Percentiles rank a stretch among this genome's conserved stretches.
Evolutionary conservation across 148 eudicot species (phyloP).

Genomic region (Nepenthes gracilis): DNA sequence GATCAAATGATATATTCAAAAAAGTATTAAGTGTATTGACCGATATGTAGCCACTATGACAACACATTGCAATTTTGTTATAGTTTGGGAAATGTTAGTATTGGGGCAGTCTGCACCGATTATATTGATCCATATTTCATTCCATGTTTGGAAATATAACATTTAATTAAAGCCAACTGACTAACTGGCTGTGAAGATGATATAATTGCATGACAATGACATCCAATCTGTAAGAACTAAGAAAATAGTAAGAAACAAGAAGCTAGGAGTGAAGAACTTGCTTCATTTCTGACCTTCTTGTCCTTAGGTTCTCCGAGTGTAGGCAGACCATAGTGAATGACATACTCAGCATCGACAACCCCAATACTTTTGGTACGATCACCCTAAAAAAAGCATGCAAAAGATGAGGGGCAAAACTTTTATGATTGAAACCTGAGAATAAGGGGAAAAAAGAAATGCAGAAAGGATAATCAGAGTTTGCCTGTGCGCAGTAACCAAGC

Average conservation of each 20-base stretch:
- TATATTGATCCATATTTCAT: too few species aligned
- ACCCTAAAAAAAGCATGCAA: conserved; percentile 32
- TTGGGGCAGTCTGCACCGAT: too few species aligned
- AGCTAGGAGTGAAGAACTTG: neutral
- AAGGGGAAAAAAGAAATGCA: neutral
- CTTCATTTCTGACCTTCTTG: conserved; percentile 31
- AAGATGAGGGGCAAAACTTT: too few species aligned
- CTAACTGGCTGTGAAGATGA: neutral
- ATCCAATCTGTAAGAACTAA: neutral
- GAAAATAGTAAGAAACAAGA: neutral
- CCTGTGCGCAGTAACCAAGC: conserved; percentile 98
- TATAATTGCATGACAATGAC: neutral
- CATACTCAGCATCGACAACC: conserved; percentile 81
- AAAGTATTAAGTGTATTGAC: too few species aligned
- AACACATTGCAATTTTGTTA: too few species aligned
- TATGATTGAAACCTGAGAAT: neutral
- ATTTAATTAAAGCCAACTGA: neutral
- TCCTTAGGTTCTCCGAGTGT: conserved; percentile 62
- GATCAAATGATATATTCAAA: too few species aligned
- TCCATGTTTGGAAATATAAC: neutral
- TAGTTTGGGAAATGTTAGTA: too few species aligned
- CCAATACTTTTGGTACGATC: conserved; percentile 72
- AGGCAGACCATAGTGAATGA: conserved; percentile 75
- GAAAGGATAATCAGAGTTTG: conserved; percentile 10
- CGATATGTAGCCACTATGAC: too few species aligned